These are phyloP conservation scores for Lecanoromycetidae sp. DNA, from an alignment of 2,329 filamentous ascomycete species.

Conservation along the genomic window DNA sequence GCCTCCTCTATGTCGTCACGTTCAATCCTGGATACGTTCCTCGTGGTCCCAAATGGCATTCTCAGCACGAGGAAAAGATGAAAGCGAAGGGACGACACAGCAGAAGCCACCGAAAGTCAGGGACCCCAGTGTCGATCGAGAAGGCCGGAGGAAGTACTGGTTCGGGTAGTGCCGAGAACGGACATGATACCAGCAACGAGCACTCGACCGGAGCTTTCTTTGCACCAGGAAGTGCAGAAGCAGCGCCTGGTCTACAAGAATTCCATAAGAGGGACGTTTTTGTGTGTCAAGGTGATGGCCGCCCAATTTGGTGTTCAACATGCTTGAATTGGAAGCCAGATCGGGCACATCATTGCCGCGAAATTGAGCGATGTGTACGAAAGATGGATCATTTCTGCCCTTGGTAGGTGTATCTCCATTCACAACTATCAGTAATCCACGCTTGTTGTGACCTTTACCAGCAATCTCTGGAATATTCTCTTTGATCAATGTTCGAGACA, in stretches of 20 bases:
- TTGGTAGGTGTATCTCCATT: conserved; percentile 48
- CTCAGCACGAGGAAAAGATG: conserved; percentile 18
- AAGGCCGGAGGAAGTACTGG: not conserved
- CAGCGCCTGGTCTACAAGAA: conserved; percentile 52
- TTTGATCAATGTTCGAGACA: not conserved
- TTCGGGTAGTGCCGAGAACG: conserved; percentile 20
- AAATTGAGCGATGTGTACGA: conserved; percentile 65
- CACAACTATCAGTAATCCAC: too few species aligned
- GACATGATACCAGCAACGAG: conserved; percentile 20
- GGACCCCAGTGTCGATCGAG: not conserved
- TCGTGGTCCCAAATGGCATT: conserved; percentile 38
- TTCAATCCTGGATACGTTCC: conserved; percentile 63
- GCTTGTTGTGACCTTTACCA: too few species aligned
- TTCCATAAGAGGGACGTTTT: conserved; percentile 80
- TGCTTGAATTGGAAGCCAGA: conserved; percentile 85
- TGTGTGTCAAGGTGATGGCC: conserved; percentile 67
- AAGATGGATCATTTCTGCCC: conserved; percentile 97
- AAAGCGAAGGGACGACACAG: conserved; percentile 16
- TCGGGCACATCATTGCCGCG: conserved; percentile 72
- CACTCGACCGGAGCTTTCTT: conserved; percentile 18
- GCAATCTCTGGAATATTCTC: not conserved
- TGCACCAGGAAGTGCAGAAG: conserved; percentile 34
- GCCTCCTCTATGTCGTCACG: conserved; percentile 56
- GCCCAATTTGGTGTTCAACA: conserved; percentile 73
- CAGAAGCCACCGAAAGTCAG: not conserved